Percentiles rank a stretch among this genome's conserved stretches.
These are phyloP conservation scores for Cryphonectria nitschkei DNA, from an alignment of 2,329 filamentous ascomycete genomes.

Conservation along the genomic window DNA sequence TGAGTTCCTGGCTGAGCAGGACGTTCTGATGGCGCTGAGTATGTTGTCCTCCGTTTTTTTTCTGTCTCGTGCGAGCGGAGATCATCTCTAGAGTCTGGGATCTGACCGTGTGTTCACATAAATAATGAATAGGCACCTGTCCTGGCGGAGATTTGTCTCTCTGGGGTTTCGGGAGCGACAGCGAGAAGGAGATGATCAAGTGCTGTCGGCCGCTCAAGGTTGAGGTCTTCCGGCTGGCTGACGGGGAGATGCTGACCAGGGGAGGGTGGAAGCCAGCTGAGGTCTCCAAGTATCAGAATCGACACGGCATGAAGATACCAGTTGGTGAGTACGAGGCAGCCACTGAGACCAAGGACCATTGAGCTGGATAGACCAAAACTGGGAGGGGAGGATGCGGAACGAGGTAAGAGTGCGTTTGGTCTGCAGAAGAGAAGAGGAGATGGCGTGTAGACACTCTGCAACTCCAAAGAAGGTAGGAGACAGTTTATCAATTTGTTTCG, in stretches of 20 bases:
- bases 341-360: too few relatives aligned
- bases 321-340: slow-evolving; percentile 27
- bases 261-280: slow-evolving; percentile 65
- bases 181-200: slow-evolving; percentile 68
- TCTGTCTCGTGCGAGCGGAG: neutral
- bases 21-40: slow-evolving; percentile 67
- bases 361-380: too few relatives aligned
- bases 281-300: slow-evolving; percentile 63
- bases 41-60: slow-evolving; percentile 31
- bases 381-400: neutral
- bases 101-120: neutral
- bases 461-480: neutral
- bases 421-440: neutral
- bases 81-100: slow-evolving; percentile 41
- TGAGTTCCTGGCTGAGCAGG: slow-evolving; percentile 80
- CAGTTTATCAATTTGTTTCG: neutral
- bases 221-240: slow-evolving; percentile 68
- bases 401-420: neutral
- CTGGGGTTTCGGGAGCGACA: slow-evolving; percentile 78
- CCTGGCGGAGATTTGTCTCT: slow-evolving; percentile 79
- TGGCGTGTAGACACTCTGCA: neutral
- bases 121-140: slow-evolving; percentile 59
- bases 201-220: slow-evolving; percentile 76
- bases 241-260: slow-evolving; percentile 53
- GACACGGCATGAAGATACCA: slow-evolving; percentile 62